Percentiles rank a stretch among this genome's conserved stretches.
These are phyloP conservation scores for Atalantia buxifolia DNA, from an alignment of 345 rosid species.

Conservation along the genomic window DNA sequence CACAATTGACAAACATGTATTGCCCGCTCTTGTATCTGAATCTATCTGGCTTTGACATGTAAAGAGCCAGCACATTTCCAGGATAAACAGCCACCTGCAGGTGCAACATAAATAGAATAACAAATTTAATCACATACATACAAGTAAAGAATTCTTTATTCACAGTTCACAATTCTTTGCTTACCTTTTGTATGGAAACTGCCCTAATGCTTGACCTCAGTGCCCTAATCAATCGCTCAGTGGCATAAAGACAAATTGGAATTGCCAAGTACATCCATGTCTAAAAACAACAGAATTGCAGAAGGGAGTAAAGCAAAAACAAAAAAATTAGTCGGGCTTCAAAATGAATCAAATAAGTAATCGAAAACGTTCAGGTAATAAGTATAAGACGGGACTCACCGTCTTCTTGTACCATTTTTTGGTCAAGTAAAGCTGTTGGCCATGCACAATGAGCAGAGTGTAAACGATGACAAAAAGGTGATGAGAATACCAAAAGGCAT, in stretches of 20 bases:
- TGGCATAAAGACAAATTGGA: constrained; percentile 52
- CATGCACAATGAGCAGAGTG: constrained; percentile 62
- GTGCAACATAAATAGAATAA: neutral
- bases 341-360: neutral
- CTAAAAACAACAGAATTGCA: constrained; percentile 21
- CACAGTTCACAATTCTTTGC: too few relatives aligned
- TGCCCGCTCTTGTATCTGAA: constrained; percentile 85
- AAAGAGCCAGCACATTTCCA: constrained; percentile 72
- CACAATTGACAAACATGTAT: constrained; percentile 77
- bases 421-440: constrained; percentile 54
- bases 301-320: neutral
- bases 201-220: constrained; percentile 70
- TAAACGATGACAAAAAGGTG: constrained; percentile 76
- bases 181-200: constrained; percentile 59
- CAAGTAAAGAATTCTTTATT: neutral
- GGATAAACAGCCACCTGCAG: constrained; percentile 66
- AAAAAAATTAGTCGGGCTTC: neutral
- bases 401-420: constrained; percentile 62
- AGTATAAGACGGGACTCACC: constrained; percentile 24
- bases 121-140: neutral
- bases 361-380: neutral
- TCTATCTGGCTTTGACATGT: constrained; percentile 73
- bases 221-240: constrained; percentile 63
- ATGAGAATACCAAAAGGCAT: constrained; percentile 89
- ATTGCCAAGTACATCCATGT: constrained; percentile 80